phyloP scores from a whole-genome alignment of 2,329 filamentous ascomycete species.

The Apiospora aurea region DNA sequence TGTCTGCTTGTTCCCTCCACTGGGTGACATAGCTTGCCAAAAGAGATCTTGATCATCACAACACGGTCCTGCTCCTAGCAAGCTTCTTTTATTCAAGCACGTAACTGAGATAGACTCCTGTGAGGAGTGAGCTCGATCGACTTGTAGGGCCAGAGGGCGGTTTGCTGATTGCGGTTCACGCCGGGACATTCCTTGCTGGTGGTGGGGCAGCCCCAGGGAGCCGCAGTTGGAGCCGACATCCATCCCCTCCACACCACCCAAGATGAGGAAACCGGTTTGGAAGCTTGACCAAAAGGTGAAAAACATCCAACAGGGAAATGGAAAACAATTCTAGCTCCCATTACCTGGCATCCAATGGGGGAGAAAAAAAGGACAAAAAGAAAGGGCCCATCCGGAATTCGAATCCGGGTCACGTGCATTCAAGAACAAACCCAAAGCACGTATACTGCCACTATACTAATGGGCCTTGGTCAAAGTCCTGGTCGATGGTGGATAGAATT shows the following conservation, averaged over 20 bases:
- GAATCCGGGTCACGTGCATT: conserved; percentile 24
- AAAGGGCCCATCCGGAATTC: conserved; percentile 20
- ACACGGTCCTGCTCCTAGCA: no score
- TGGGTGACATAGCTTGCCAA: no score
- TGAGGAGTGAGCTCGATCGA: no score
- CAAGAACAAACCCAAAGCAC: conserved; percentile 21
- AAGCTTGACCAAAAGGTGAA: background rate
- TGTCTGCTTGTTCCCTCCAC: no score
- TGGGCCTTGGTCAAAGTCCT: conserved; percentile 1
- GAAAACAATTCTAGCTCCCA: background rate
- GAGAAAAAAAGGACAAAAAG: background rate
- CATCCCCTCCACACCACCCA: background rate
- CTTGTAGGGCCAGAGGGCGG: no score
- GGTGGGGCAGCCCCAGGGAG: background rate
- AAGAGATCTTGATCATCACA: no score
- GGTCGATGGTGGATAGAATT: background rate
- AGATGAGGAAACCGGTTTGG: background rate
- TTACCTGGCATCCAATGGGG: background rate
- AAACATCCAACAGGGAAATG: background rate
- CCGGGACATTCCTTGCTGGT: background rate
- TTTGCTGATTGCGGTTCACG: background rate
- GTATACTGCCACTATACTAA: conserved; percentile 25
- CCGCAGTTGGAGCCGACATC: background rate
- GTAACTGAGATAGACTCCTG: no score
- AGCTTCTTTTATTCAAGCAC: no score